Evolutionary conservation across 73 alveolate species (phyloP).

Genomic region (Tetrahymena elliotti): DNA sequence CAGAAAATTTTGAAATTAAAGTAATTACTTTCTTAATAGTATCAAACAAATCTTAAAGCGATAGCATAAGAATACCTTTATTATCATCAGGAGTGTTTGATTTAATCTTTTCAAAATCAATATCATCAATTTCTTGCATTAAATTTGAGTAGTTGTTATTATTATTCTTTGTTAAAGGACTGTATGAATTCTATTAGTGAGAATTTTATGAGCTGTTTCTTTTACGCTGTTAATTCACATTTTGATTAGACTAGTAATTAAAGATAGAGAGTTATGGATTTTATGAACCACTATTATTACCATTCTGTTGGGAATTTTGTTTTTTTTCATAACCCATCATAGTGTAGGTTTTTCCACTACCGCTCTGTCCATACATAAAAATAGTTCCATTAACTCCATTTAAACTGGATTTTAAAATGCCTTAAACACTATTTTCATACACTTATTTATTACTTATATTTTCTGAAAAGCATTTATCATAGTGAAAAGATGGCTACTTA

Average conservation of each 20-base stretch:
- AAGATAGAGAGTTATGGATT: neutral
- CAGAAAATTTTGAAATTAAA: neutral
- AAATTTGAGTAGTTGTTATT: neutral
- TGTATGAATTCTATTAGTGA: neutral
- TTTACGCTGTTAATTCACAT: neutral
- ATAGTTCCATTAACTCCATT: slow-evolving; percentile 48
- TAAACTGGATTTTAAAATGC: slow-evolving; percentile 11
- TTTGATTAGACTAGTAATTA: neutral
- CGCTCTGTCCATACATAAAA: slow-evolving; percentile 49
- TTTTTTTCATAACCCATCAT: slow-evolving; percentile 34
- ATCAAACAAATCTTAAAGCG: slow-evolving; percentile 20
- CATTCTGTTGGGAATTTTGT: neutral
- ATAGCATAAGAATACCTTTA: slow-evolving; percentile 11
- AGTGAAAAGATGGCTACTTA: slow-evolving; percentile 7
- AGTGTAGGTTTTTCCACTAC: slow-evolving; percentile 55
- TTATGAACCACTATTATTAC: neutral
- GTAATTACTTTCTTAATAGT: neutral
- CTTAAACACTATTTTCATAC: slow-evolving; percentile 6
- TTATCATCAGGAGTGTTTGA: neutral
- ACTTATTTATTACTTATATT: slow-evolving; percentile 3
- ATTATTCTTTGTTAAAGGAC: neutral
- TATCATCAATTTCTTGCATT: neutral
- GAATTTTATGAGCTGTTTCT: neutral
- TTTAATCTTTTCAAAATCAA: neutral
- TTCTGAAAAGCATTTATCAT: slow-evolving; percentile 18